Evolutionary conservation across 805 yeast genomes (phyloP).

Genomic region (Starmerella vitae): DNA sequence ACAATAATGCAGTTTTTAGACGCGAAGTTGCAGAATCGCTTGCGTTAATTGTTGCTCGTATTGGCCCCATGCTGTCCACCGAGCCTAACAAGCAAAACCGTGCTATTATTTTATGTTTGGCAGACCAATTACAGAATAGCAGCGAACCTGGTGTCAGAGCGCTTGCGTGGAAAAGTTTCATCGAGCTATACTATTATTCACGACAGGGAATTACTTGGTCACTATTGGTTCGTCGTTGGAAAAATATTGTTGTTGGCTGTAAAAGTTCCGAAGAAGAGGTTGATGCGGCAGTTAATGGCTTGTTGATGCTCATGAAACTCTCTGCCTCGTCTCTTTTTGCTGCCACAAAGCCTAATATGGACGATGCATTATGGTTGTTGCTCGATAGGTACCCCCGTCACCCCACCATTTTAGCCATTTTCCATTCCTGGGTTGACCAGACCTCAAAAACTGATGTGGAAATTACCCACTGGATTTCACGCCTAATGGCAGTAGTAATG

Average conservation of each 20-base stretch:
- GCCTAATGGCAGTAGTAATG: slow-evolving; percentile 34
- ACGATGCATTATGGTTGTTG: slow-evolving; percentile 48
- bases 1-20: slow-evolving; percentile 35
- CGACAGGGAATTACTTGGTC: slow-evolving; percentile 17
- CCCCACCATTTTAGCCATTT: slow-evolving; percentile 33
- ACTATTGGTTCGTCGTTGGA: slow-evolving; percentile 15
- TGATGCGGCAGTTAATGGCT: slow-evolving; percentile 39
- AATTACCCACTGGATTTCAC: slow-evolving; percentile 39
- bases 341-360: slow-evolving; percentile 31
- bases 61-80: slow-evolving; percentile 40
- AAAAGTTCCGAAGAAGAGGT: slow-evolving; percentile 3
- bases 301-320: slow-evolving; percentile 44
- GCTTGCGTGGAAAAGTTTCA: slow-evolving; percentile 21
- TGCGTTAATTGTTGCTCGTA: slow-evolving; percentile 26
- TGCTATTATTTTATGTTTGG: slow-evolving; percentile 22
- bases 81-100: slow-evolving; percentile 19
- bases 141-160: slow-evolving; percentile 13
- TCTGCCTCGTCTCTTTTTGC: slow-evolving; percentile 36
- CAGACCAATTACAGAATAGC: slow-evolving; percentile 26
- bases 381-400: slow-evolving; percentile 37
- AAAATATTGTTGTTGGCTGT: slow-evolving; percentile 5
- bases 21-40: slow-evolving; percentile 34
- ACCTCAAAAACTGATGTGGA: slow-evolving; percentile 20
- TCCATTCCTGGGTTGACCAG: slow-evolving; percentile 49
- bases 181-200: slow-evolving; percentile 21